Percentiles rank a stretch among this genome's conserved stretches.
Conservation (phyloP, 352 stramenopile species). For the Globisporangium spiculum region DNA sequence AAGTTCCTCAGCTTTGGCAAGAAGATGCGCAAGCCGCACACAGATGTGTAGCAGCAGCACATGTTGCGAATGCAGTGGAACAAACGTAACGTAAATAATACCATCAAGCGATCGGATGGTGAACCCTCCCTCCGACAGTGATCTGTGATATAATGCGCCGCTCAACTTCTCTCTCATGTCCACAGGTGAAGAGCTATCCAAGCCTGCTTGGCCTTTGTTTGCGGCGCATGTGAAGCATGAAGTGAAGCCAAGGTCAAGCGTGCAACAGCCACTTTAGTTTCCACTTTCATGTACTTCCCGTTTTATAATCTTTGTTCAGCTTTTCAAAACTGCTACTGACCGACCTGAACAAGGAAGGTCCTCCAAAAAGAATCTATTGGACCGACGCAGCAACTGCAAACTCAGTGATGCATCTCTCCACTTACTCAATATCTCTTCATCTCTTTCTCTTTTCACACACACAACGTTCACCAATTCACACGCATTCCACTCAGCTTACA, state of each 20-base stretch:
- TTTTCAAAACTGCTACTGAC: neutral
- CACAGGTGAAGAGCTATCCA: neutral
- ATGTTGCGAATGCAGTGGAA: neutral
- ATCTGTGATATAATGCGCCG: neutral
- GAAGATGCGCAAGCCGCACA: conserved; percentile 41
- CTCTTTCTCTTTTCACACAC: neutral
- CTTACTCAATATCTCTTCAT: neutral
- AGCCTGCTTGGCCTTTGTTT: neutral
- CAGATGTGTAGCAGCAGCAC: conserved; percentile 18
- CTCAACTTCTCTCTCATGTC: neutral
- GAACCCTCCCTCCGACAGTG: neutral
- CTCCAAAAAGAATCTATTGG: neutral
- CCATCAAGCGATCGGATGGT: neutral
- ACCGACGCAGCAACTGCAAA: neutral
- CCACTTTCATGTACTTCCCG: neutral
- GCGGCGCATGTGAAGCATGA: no score
- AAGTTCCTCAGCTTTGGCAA: conserved; percentile 75
- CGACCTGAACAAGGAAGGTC: neutral
- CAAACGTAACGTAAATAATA: neutral
- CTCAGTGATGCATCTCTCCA: neutral
- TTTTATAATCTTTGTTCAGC: conserved; percentile 8
- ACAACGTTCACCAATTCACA: neutral
- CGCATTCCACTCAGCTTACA: conserved; percentile 1
- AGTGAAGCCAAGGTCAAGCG: neutral
- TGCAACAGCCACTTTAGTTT: neutral